Percentiles rank a stretch among this genome's conserved stretches.
Conservation (phyloP, 1,139 yeast species). For the Yamadazyma blattariae region DNA sequence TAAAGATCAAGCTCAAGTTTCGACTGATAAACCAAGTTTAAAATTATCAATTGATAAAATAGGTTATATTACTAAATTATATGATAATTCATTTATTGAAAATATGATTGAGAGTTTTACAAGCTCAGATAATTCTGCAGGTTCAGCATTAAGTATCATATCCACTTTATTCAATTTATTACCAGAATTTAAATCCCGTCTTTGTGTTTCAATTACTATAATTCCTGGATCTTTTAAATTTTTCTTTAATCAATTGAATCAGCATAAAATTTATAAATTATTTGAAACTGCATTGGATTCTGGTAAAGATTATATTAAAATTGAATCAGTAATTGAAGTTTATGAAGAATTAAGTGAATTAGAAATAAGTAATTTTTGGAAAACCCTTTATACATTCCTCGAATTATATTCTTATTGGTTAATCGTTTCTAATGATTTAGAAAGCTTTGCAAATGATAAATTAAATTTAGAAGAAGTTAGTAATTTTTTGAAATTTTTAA, state of each 20-base stretch:
- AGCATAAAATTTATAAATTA: constrained; percentile 17
- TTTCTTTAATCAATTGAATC: constrained; percentile 22
- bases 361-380: constrained; percentile 27
- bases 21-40: neutral
- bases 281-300: constrained; percentile 8
- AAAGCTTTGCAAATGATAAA: constrained; percentile 46
- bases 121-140: constrained; percentile 8
- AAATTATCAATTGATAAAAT: constrained; percentile 4
- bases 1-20: neutral
- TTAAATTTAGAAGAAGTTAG: constrained; percentile 46
- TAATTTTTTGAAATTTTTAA: constrained; percentile 49
- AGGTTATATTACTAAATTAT: constrained; percentile 16
- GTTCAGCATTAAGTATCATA: constrained; percentile 19
- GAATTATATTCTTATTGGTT: constrained; percentile 46
- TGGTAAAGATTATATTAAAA: constrained; percentile 20
- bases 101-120: constrained; percentile 19
- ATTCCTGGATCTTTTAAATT: constrained; percentile 31
- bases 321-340: constrained; percentile 13
- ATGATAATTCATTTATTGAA: constrained; percentile 24
- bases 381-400: constrained; percentile 31
- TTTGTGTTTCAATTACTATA: constrained; percentile 37
- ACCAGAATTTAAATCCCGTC: constrained; percentile 28
- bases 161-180: constrained; percentile 28
- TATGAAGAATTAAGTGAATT: constrained; percentile 8
- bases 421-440: constrained; percentile 69